These are phyloP conservation scores for Candida sp. DNA, from an alignment of 1,139 yeast genomes.

Conservation along the genomic window DNA sequence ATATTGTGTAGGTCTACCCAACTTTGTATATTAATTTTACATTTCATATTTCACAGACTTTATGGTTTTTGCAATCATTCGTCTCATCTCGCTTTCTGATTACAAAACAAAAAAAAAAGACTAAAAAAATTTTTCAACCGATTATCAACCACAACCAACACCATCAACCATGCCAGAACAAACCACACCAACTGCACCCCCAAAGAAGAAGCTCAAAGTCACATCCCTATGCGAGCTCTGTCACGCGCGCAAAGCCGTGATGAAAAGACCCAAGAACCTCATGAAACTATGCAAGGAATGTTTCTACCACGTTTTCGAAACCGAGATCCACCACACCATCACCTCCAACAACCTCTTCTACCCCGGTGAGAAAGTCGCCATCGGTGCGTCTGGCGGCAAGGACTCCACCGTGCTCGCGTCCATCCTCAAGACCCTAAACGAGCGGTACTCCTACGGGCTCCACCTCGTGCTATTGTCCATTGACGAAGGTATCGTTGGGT, in stretches of 20 bases:
- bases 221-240: conserved; percentile 81
- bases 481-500: conserved; percentile 98
- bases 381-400: conserved; percentile 99
- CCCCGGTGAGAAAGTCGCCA: conserved; percentile 88
- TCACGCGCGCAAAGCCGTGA: conserved; percentile 79
- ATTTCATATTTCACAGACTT: neutral
- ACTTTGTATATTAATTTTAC: conserved; percentile 7
- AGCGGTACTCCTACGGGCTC: conserved; percentile 85
- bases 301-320: conserved; percentile 89
- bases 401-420: conserved; percentile 97
- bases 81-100: neutral
- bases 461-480: conserved; percentile 82
- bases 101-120: neutral
- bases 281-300: conserved; percentile 94
- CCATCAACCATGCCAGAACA: conserved; percentile 8
- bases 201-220: conserved; percentile 39
- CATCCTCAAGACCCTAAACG: conserved; percentile 84
- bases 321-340: conserved; percentile 94
- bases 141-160: neutral
- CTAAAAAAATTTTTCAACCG: neutral
- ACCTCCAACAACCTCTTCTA: conserved; percentile 68
- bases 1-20: neutral
- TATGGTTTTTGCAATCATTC: neutral
- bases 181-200: neutral
- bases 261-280: conserved; percentile 91